phyloP scores from a whole-genome alignment of 106 monocot genomes.

The Allium fistulosum region DNA sequence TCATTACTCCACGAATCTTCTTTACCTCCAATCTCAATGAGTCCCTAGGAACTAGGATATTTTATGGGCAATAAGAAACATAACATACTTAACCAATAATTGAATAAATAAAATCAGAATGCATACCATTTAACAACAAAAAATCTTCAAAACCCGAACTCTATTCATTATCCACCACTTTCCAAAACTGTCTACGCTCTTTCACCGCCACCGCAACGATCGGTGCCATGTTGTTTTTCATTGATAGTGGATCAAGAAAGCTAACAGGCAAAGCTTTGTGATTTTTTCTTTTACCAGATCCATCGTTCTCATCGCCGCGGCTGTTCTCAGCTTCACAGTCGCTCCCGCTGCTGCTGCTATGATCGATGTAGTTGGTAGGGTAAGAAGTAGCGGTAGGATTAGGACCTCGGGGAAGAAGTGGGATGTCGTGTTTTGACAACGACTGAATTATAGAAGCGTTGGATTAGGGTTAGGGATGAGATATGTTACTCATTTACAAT shows the following conservation, averaged over 20 bases:
- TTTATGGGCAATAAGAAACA: no score
- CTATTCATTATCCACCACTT: constrained; percentile 67
- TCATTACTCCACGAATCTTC: no score
- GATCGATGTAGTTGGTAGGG: no score
- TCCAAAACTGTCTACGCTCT: constrained; percentile 67
- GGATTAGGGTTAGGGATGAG: no score
- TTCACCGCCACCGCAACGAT: not conserved
- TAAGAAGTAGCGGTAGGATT: no score
- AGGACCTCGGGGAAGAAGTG: no score
- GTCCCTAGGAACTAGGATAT: no score
- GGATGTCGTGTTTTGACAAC: no score
- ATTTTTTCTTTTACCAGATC: not conserved
- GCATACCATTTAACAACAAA: constrained; percentile 15
- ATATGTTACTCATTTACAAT: no score
- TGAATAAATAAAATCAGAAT: not conserved
- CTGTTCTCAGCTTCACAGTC: constrained; percentile 20
- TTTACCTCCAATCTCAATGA: no score
- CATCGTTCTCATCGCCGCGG: constrained; percentile 11
- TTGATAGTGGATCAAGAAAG: constrained; percentile 71
- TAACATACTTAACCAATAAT: not conserved
- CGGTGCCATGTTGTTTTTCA: not conserved
- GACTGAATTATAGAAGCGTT: no score
- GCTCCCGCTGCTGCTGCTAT: constrained; percentile 30
- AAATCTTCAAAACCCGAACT: constrained; percentile 1
- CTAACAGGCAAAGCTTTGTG: constrained; percentile 20